Conservation (phyloP, 2,329 filamentous ascomycete genomes). For the Calycina herbarum region DNA sequence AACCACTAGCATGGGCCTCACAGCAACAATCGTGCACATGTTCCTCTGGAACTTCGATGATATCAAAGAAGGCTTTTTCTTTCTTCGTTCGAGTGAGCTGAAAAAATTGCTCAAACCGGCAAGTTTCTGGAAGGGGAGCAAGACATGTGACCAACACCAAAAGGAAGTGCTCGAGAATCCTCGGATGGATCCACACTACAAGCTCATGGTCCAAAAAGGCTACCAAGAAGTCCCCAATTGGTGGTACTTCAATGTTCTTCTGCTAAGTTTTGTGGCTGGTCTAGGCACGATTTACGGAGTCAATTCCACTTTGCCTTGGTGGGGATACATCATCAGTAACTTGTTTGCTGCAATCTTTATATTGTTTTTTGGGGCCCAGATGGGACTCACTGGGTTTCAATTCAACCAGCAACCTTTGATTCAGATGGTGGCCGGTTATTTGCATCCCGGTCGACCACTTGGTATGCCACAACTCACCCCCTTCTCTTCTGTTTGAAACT, state of each 20-base stretch:
- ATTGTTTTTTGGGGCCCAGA: constrained; percentile 38
- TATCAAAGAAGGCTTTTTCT: constrained; percentile 40
- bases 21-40: constrained; percentile 48
- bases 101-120: constrained; percentile 16
- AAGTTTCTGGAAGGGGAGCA: constrained; percentile 18
- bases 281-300: constrained; percentile 54
- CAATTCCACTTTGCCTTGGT: constrained; percentile 56
- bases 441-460: constrained; percentile 57
- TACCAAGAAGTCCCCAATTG: constrained; percentile 56
- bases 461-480: constrained; percentile 53
- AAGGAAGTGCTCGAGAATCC: constrained; percentile 20
- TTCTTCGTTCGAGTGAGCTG: constrained; percentile 9
- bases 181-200: constrained; percentile 44
- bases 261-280: constrained; percentile 47
- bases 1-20: constrained; percentile 47
- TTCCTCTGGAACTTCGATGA: constrained; percentile 43
- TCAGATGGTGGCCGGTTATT: constrained; percentile 50
- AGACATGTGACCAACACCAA: constrained; percentile 21
- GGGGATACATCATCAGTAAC: constrained; percentile 34
- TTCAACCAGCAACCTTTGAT: constrained; percentile 48
- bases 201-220: constrained; percentile 41
- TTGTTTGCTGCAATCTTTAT: constrained; percentile 30
- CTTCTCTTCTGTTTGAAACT: constrained; percentile 36
- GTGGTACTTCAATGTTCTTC: constrained; percentile 54
- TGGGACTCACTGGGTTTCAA: constrained; percentile 48